Evolutionary conservation across 2,329 filamentous ascomycete genomes (phyloP).

Genomic region (Aspergillus amoenus): DNA sequence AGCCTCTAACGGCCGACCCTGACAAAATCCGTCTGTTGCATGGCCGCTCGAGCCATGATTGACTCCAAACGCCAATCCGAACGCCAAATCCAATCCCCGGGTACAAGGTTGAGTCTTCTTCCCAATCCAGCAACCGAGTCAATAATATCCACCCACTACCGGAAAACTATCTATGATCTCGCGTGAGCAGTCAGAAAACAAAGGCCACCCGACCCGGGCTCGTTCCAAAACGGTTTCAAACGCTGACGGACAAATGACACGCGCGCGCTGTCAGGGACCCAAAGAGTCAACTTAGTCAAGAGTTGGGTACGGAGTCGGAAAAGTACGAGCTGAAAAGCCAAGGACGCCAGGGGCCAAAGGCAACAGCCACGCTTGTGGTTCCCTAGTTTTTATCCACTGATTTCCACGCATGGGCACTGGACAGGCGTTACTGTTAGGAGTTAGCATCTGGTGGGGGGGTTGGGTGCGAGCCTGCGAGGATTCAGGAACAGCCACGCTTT

Average conservation of each 20-base stretch:
- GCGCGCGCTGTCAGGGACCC: background rate
- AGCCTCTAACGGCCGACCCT: background rate
- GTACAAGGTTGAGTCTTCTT: background rate
- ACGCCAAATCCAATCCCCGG: background rate
- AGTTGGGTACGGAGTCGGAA: background rate
- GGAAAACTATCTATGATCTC: background rate
- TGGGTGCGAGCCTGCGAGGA: background rate
- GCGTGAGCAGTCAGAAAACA: slow-evolving; percentile 3
- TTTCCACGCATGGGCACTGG: background rate
- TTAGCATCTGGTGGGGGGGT: background rate
- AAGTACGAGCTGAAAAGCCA: background rate
- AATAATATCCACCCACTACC: slow-evolving; percentile 10
- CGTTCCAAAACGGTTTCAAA: slow-evolving; percentile 11
- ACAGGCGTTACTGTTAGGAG: background rate
- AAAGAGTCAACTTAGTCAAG: background rate
- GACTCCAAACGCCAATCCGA: background rate
- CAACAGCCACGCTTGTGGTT: background rate
- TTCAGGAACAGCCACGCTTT: background rate
- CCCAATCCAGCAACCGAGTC: slow-evolving; percentile 1
- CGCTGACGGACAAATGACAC: slow-evolving; percentile 11
- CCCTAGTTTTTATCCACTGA: background rate
- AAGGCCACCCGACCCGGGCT: background rate
- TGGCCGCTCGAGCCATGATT: background rate
- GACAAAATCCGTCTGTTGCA: background rate
- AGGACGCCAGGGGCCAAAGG: slow-evolving; percentile 6